Evolutionary conservation across 768 basidiomycete species (phyloP).

Genomic region (Wakefieldia striispora): DNA sequence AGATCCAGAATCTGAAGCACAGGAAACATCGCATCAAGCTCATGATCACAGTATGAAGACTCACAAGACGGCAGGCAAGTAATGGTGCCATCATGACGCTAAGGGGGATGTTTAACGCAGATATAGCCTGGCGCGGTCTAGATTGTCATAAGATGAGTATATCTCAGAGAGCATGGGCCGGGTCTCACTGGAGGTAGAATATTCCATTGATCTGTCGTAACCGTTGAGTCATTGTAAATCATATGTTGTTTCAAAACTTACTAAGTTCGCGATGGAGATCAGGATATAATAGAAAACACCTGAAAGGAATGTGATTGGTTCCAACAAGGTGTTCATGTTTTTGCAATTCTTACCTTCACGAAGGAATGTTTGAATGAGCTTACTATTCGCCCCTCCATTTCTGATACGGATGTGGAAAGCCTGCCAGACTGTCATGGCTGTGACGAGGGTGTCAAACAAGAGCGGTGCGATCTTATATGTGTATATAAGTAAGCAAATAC

Average conservation of each 20-base stretch:
- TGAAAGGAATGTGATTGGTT: slow-evolving; percentile 1
- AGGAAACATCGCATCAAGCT: slow-evolving; percentile 3
- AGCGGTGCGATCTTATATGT: slow-evolving; percentile 72
- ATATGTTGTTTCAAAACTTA: slow-evolving; percentile 21
- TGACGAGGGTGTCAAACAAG: slow-evolving; percentile 77
- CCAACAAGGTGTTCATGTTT: background rate
- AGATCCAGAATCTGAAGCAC: slow-evolving; percentile 72
- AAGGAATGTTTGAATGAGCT: slow-evolving; percentile 80
- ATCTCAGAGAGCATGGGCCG: background rate
- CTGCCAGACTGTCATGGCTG: slow-evolving; percentile 77
- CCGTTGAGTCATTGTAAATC: slow-evolving; percentile 1
- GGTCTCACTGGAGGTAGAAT: slow-evolving; percentile 76
- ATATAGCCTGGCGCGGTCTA: slow-evolving; percentile 79
- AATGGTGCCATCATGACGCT: slow-evolving; percentile 83
- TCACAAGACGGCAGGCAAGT: slow-evolving; percentile 73
- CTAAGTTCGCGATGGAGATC: slow-evolving; percentile 83
- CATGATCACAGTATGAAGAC: slow-evolving; percentile 11
- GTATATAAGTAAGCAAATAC: slow-evolving; percentile 5
- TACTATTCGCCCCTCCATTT: slow-evolving; percentile 73
- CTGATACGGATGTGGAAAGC: slow-evolving; percentile 73
- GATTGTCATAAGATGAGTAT: slow-evolving; percentile 11
- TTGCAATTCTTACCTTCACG: slow-evolving; percentile 57
- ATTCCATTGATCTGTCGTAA: slow-evolving; percentile 64
- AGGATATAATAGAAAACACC: slow-evolving; percentile 84
- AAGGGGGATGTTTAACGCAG: slow-evolving; percentile 80